Evolutionary conservation across 1,139 yeast genomes (phyloP).

Genomic region (Yamadazyma conglobata): DNA sequence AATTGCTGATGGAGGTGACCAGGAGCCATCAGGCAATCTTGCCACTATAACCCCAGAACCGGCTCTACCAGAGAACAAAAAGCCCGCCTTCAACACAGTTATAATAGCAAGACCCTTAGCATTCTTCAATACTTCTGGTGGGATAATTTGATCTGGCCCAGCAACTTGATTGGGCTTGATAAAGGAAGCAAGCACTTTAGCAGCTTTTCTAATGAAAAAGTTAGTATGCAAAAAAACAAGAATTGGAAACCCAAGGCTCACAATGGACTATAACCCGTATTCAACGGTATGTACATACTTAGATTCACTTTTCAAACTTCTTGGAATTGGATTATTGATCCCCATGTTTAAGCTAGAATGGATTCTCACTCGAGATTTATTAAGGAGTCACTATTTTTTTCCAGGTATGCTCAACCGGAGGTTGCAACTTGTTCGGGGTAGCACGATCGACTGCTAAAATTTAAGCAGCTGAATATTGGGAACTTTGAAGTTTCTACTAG

Average conservation of each 20-base stretch:
- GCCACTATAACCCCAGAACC: slow-evolving; percentile 97
- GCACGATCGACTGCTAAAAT: no score
- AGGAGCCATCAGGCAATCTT: slow-evolving; percentile 85
- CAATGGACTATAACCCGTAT: no score
- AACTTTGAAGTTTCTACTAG: no score
- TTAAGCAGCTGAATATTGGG: no score
- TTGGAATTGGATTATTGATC: slow-evolving; percentile 91
- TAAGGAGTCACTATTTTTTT: slow-evolving; percentile 5
- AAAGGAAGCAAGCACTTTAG: slow-evolving; percentile 83
- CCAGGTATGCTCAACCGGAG: no score
- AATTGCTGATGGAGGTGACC: slow-evolving; percentile 99
- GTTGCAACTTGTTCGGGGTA: no score
- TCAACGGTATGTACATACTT: slow-evolving; percentile 68
- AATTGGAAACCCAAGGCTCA: no score
- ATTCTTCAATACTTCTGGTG: slow-evolving; percentile 80
- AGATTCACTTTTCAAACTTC: slow-evolving; percentile 83
- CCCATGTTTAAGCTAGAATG: slow-evolving; percentile 30
- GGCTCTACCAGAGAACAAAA: slow-evolving; percentile 92
- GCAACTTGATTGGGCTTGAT: slow-evolving; percentile 93
- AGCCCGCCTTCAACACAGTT: slow-evolving; percentile 94
- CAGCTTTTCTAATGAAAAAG: slow-evolving; percentile 75
- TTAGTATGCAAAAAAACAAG: no score
- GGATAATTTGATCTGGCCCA: slow-evolving; percentile 88
- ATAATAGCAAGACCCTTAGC: slow-evolving; percentile 92
- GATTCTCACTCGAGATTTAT: slow-evolving; percentile 1